Base-by-base conservation (phyloP, 805 yeast genomes). In the Jamesozyma piceae region DNA sequence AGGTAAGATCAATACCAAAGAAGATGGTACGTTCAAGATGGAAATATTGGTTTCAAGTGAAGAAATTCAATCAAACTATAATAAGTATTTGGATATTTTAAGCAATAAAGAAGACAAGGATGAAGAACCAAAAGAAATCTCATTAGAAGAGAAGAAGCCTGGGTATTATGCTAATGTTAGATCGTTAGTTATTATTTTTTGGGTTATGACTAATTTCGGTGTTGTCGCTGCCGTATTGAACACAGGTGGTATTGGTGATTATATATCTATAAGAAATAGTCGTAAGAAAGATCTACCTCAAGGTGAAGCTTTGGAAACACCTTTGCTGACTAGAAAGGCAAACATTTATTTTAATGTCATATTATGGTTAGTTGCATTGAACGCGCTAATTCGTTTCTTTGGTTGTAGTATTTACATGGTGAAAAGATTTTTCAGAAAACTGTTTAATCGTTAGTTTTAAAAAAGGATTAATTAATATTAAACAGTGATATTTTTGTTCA, bases 141-240 rank as follows among this genome's bases (percentile, higher is more conserved):
- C 66, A 5, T 65, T 62, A 29, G 73, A 68, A 20, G 85, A 78
- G 43, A 71, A 72, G 39, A 81, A 80, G 46, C 82, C 79, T 37
- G 80, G 87, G 55, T 90, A 89, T 62, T 92, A 86, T 64, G 97
- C 97, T 0, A 78, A 84, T 50, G 77, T 90, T 48, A 74, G 98
- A 60, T 85, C 97, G 0, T 64, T 85, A 56, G 94, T 95, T 1
- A 95, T 92, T 19, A 70, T 92, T 46, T 62, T 80, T 4, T 92
- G 98, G 98, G 78, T 88, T 68, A 68, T 88, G 45, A 78, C 94
- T 31, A 92, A 92, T 59, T 81, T 86, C 51, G 77, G 84, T 31
- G 69, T 92, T 37, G 74, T 87, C 37, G 92, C 89, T 0, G 73
- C 87, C 14, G 96, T 92, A 8, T 71, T 88, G 45, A 85, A 86